Percentiles rank a stretch among this genome's conserved stretches.
These are phyloP conservation scores for Trypanosoma rangeli DNA, from an alignment of 208 protist species.

Conservation along the genomic window DNA sequence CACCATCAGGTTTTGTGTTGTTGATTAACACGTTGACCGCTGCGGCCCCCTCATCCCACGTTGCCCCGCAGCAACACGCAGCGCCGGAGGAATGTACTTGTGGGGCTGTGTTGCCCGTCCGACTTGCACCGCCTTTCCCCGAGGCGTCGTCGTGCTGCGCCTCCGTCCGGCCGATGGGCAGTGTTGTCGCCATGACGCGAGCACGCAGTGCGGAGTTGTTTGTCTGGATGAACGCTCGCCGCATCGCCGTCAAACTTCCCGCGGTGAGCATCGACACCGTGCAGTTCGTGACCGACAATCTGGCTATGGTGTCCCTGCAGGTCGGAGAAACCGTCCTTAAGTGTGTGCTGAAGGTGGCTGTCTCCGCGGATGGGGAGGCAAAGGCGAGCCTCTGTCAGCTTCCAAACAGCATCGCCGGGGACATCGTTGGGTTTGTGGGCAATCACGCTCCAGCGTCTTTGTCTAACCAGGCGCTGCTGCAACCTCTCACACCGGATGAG, in stretches of 20 bases:
- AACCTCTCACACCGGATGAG: conserved; percentile 23
- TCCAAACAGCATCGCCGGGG: conserved; percentile 17
- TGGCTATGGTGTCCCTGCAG: conserved; percentile 20
- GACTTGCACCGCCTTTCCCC: not conserved
- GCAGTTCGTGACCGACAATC: conserved; percentile 31
- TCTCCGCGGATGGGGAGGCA: conserved; percentile 15
- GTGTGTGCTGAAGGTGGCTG: conserved; percentile 30
- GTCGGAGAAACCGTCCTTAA: conserved; percentile 1
- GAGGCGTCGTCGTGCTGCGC: not conserved
- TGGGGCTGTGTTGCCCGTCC: conserved; percentile 21
- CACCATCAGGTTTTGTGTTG: conserved; percentile 4
- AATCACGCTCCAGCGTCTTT: not conserved
- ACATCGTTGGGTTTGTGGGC: conserved; percentile 23
- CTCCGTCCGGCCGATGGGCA: conserved; percentile 21
- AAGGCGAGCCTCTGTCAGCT: conserved; percentile 28
- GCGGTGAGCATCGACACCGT: conserved; percentile 14
- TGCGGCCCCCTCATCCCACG: not conserved
- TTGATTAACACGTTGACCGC: conserved; percentile 20
- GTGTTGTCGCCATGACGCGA: conserved; percentile 36
- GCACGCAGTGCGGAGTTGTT: conserved; percentile 24
- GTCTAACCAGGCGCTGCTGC: conserved; percentile 6
- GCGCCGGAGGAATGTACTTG: conserved; percentile 1
- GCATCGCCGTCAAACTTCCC: conserved; percentile 31
- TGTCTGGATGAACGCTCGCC: conserved; percentile 25
- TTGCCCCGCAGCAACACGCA: not conserved